A percentile compares a stretch with the other conserved stretches of the same genome.
phyloP scores from a whole-genome alignment of 169 alveolate species.

The Eimeria falciformis region DNA sequence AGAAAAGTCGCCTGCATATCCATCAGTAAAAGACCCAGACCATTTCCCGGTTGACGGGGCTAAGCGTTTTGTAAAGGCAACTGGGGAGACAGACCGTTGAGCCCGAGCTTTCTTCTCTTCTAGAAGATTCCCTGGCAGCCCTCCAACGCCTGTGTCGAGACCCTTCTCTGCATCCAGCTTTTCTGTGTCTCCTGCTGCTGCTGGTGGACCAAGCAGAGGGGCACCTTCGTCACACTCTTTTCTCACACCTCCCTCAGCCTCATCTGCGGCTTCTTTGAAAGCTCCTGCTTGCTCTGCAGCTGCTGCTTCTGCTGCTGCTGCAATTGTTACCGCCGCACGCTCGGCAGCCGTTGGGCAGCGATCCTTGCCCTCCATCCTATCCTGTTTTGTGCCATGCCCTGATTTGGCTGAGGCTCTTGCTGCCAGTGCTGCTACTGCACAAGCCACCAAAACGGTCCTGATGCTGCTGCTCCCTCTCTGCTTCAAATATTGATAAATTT shows the following conservation, averaged over 20 bases:
- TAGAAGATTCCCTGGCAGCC: no score
- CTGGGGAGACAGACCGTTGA: background rate
- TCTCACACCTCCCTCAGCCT: background rate
- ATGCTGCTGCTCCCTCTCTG: no score
- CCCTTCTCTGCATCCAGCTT: no score
- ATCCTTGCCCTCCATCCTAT: background rate
- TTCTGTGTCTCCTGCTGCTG: background rate
- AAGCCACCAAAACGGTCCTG: no score
- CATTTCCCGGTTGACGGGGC: background rate
- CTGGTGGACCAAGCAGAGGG: background rate
- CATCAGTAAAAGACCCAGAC: background rate
- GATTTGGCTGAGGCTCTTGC: constrained; percentile 3
- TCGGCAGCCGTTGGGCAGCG: background rate
- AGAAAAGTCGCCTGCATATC: background rate
- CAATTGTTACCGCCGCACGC: constrained; percentile 41
- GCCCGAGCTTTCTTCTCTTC: background rate
- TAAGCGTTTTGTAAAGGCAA: background rate
- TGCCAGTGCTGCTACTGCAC: background rate
- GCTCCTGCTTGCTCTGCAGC: background rate
- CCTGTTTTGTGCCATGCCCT: background rate
- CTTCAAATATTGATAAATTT: no score
- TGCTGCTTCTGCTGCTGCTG: constrained; percentile 32
- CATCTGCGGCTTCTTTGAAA: background rate
- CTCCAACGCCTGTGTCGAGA: no score
- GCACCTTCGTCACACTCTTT: background rate